Evolutionary conservation across 306 rosid genomes (phyloP), one percentile per base, ranked within the genome.

Genomic region (Rosa persica): DNA sequence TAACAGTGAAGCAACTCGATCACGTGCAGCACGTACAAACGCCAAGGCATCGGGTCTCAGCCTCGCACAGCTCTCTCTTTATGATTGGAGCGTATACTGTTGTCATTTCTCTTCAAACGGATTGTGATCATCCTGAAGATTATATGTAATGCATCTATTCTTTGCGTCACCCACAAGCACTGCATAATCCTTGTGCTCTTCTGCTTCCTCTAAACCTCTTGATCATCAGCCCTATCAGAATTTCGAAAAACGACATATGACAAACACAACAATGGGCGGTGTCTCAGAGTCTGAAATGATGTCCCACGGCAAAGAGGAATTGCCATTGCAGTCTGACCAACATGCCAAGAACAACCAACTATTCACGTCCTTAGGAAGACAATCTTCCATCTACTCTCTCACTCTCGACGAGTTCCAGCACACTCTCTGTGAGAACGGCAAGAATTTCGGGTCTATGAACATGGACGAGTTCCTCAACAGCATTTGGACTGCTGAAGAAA

Each of bases 391-490:
- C 47, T 95, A 93, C 72, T 89, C 98, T 0, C 97, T 95, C 64
- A 95, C 98, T 4, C 88, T 95, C 0, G 98, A 95, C 2, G 97
- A 95, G 85, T 92, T 95, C 65, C 98, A 95, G 55, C 89, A 92
- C 70, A 80, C 89, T 5, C 89, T 92, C 3, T 86, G 89, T n/a
- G 98, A 87, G 60, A 81, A 77, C 1, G 90, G 98, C 38, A 95
- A 91, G 88, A 89, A 92, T 40, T 91, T 95, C 3, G 98, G 98
- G 2, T 92, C 97, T 27, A 95, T 95, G 97, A 95, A 95, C 87
- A 95, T 95, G 98, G 98, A 95, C 72, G 98, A 92, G 88, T 92
- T 95, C 60, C 93, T 95, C 49, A 89, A 81, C 36, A 91, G 96
- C 78, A 89, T 95, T 2, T 95, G 98, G 98, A 95, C 82, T 5